phyloP scores from a whole-genome alignment of 306 rosid species.

The Fagus sylvatica region DNA sequence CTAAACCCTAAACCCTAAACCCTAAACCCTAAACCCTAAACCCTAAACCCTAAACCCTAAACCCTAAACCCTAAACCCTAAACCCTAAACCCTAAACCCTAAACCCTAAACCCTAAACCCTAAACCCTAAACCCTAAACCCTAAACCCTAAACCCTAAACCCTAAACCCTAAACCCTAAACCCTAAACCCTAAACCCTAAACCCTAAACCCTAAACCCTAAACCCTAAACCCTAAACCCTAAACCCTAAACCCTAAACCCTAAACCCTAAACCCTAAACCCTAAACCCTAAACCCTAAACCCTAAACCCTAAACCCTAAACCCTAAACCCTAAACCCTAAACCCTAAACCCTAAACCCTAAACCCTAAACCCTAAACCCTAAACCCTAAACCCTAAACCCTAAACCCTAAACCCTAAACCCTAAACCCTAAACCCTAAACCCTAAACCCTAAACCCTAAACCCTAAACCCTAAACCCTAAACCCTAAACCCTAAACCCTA shows the following conservation, averaged over 20 bases:
- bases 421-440: slow-evolving; percentile 30
- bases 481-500: no score
- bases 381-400: slow-evolving; percentile 36
- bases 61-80: slow-evolving; percentile 11
- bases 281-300: slow-evolving; percentile 18
- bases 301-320: slow-evolving; percentile 17
- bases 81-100: slow-evolving; percentile 19
- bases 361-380: slow-evolving; percentile 23
- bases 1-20: slow-evolving; percentile 20
- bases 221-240: slow-evolving; percentile 25
- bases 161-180: slow-evolving; percentile 15
- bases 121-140: slow-evolving; percentile 22
- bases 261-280: slow-evolving; percentile 39
- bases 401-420: slow-evolving; percentile 34
- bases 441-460: slow-evolving; percentile 25
- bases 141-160: background rate
- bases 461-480: slow-evolving; percentile 1
- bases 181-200: slow-evolving; percentile 12
- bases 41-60: slow-evolving; percentile 17
- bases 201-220: slow-evolving; percentile 14
- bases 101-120: slow-evolving; percentile 21
- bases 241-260: slow-evolving; percentile 34
- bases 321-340: slow-evolving; percentile 31
- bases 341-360: slow-evolving; percentile 31
- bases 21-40: slow-evolving; percentile 7